phyloP scores from a whole-genome alignment of 2,329 filamentous ascomycete genomes.

The Monilinia aucupariae region DNA sequence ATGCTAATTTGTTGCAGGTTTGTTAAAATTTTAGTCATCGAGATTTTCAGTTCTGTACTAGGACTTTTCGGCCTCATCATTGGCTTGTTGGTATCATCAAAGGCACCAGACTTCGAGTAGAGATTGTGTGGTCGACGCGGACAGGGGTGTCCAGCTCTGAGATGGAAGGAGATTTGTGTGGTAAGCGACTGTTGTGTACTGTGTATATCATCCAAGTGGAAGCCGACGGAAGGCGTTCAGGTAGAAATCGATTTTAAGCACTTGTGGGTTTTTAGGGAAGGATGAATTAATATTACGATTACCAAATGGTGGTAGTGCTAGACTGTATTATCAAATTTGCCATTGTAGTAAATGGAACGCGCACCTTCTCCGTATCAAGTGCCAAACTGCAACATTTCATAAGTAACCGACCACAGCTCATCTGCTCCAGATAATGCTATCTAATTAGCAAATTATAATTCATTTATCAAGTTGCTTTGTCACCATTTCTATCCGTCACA shows the following conservation, averaged over 20 bases:
- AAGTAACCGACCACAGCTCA: neutral
- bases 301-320: slow-evolving; percentile 21
- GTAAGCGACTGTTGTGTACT: slow-evolving; percentile 18
- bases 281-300: slow-evolving; percentile 18
- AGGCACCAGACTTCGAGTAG: slow-evolving; percentile 64
- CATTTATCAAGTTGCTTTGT: neutral
- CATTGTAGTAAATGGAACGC: slow-evolving; percentile 14
- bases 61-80: slow-evolving; percentile 96
- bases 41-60: slow-evolving; percentile 97
- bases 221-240: slow-evolving; percentile 23
- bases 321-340: slow-evolving; percentile 29
- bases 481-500: neutral
- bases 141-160: neutral
- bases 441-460: neutral
- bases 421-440: neutral
- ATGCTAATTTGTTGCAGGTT: slow-evolving; percentile 54
- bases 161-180: slow-evolving; percentile 9
- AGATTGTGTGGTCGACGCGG: neutral
- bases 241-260: slow-evolving; percentile 23
- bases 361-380: neutral
- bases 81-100: slow-evolving; percentile 79
- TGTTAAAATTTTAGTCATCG: slow-evolving; percentile 97
- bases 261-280: slow-evolving; percentile 17
- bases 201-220: slow-evolving; percentile 26
- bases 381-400: neutral